Base-by-base conservation (phyloP, 139 green algal species). In the Auxenochlorella pyrenoidosa region DNA sequence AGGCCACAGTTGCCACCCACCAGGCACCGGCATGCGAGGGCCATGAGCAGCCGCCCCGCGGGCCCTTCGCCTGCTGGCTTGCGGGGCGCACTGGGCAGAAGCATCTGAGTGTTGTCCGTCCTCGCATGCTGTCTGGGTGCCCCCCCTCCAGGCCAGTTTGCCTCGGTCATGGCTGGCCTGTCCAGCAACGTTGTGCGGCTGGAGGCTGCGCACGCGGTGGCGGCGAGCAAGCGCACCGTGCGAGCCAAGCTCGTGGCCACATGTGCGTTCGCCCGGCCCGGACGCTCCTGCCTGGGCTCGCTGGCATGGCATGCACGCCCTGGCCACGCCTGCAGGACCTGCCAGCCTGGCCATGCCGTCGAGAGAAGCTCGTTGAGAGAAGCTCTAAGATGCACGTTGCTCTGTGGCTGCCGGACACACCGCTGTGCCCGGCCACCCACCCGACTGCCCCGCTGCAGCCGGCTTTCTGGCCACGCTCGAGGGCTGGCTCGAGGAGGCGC, bases 381-480 rank as follows among this genome's bases (percentile, higher is more conserved):
- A n/a, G 60, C 24, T 6, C 18, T 68, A n/a, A 3, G 24, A 8
- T 26, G 21, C 24, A 28, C 5, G 12, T 68, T 71, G 63, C 26
- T 13, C 30, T 34, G 22, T 71, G 63, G 2, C 63, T 71, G 22
- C 24, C 32, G 1, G 2, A 8, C 63, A 34, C 24, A 19, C 2
- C 63, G 6, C 19, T 36, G 63, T 12, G 16, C 21, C 63, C 22
- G 63, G 21, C 63, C 13, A 8, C 63, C 5, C 63, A 1, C 30
- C 66, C 32, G 19, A 32, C 66, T 24, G 28, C 34, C n/a, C 19
- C 36, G 15, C 34, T 75, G 80, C 80, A 85, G 71, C 70, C 26
- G 72, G 83, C 83, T 87, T 87, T 72, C 54, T 87, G 36, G 47
- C 71, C 0, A 51, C 32, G 24, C 51, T 87, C 5, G 72, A 87